Base-by-base conservation (phyloP, 441 rosid genomes). In the Gossypium trilobum region DNA sequence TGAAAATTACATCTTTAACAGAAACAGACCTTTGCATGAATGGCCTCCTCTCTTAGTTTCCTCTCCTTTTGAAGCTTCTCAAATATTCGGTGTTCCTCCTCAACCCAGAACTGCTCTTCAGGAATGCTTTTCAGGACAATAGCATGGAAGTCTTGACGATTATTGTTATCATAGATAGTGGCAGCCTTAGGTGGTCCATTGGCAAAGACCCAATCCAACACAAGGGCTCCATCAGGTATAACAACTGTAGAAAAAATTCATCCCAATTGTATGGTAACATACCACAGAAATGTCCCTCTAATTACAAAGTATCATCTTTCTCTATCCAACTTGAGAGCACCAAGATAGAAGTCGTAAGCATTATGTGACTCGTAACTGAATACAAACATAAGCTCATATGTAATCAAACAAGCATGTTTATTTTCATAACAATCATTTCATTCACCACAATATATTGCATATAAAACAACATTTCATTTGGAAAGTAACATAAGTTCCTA, bases 191-290 rank as follows among this genome's bases (percentile, higher is more conserved):
- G 92, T 19, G 85, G 97, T 79, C 99, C 99, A 85, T 94, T 93
- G 80, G 96, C 85, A 79, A 90, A 89, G 64, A 94, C 97, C 94
- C 94, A 92, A 82, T 94, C 96, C 88, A 94, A 80, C 62, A 92
- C 85, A 72, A 83, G 39, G 62, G 97, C 94, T 74, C 72, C 73
- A 13, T 76, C 82, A 6, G 94, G 96, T 71, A 92, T 91, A 71
- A 67, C 57, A 73, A 94, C 99, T 94, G 86, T 83, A 79, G 57
- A 77, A 76, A 61, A 70, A 7, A 42, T 74, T 16, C 68, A 66
- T 50, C 74, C 75, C 74, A 70, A 17, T 60, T 60, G 54, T 48
- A 23, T 33, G 25, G 58, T 50, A 46, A 62, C 51, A 71, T n/a
- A 39, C 27, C 63, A 72, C 60, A 46, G 63, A 75, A 54, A 23